Conservation (phyloP, 352 stramenopile genomes). For the Globisporangium ultimum region DNA sequence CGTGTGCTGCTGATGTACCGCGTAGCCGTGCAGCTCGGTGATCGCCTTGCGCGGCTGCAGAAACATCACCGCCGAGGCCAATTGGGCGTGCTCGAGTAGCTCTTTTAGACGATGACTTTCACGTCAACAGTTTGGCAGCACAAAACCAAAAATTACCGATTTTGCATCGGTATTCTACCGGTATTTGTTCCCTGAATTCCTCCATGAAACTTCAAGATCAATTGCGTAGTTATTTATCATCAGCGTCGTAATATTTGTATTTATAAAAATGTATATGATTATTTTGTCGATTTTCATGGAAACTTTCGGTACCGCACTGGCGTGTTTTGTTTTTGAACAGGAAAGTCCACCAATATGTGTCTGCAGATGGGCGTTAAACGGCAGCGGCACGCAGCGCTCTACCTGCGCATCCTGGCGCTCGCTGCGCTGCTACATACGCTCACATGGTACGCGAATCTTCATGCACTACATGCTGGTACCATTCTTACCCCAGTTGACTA, state of each 20-base stretch:
- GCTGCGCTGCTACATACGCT: conserved; percentile 1
- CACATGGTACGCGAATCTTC: background rate
- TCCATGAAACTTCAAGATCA: conserved; percentile 6
- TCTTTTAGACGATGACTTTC: background rate
- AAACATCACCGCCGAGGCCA: conserved; percentile 37
- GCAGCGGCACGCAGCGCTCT: background rate
- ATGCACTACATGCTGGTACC: background rate
- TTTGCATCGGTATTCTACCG: background rate
- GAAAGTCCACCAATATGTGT: too few species aligned
- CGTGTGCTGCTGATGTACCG: conserved; percentile 21
- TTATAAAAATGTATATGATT: background rate
- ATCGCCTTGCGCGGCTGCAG: conserved; percentile 56
- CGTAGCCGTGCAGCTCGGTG: conserved; percentile 70
- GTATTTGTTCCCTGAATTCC: background rate
- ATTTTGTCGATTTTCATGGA: background rate
- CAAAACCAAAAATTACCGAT: background rate
- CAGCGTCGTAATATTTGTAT: background rate
- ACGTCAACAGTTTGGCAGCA: conserved; percentile 5
- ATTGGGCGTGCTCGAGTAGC: background rate
- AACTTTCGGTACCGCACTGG: background rate
- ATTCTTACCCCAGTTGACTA: background rate
- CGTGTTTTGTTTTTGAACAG: too few species aligned
- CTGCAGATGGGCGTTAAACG: background rate
- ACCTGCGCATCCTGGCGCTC: conserved; percentile 5
- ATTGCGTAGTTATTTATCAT: background rate